Evolutionary conservation across 495 filamentous ascomycete species (phyloP).

Genomic region (Penicillium subrubescens): DNA sequence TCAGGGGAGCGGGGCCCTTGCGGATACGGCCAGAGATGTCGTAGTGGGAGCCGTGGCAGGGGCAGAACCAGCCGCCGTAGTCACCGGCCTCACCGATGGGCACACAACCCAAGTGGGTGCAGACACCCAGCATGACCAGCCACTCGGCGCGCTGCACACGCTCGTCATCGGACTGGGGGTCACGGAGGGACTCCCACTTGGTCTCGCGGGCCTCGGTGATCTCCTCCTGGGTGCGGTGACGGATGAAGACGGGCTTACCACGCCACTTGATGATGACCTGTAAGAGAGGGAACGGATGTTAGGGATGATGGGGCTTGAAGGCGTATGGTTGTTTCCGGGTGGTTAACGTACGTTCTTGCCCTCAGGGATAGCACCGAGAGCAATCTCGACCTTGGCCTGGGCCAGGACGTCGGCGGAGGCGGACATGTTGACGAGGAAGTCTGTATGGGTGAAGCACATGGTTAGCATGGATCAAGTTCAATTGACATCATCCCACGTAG

Average conservation of each 20-base stretch:
- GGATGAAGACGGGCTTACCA: constrained; percentile 99
- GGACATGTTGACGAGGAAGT: constrained; percentile 99
- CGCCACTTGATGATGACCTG: constrained; percentile 99
- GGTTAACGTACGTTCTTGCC: constrained; percentile 88
- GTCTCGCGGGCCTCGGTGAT: constrained; percentile 81
- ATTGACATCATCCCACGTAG: constrained; percentile 3
- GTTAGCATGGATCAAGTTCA: constrained; percentile 16
- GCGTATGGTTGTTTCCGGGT: constrained; percentile 8
- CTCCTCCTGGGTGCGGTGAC: constrained; percentile 88
- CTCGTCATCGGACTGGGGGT: constrained; percentile 87
- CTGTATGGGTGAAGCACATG: constrained; percentile 50
- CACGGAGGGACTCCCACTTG: constrained; percentile 77
- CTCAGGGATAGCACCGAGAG: constrained; percentile 88
- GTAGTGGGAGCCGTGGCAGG: constrained; percentile 99
- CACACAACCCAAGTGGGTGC: constrained; percentile 98
- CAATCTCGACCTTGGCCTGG: constrained; percentile 99
- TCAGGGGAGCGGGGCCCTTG: constrained; percentile 94
- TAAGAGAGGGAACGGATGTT: constrained; percentile 15
- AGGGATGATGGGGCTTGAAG: constrained; percentile 2
- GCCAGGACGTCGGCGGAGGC: constrained; percentile 98
- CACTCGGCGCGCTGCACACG: constrained; percentile 98
- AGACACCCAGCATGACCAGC: constrained; percentile 99
- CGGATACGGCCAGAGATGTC: constrained; percentile 97
- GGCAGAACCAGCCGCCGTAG: constrained; percentile 99
- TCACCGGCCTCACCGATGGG: constrained; percentile 98